Evolutionary conservation across 129 eudicot genomes (phyloP), one percentile per base, ranked within the genome.

Genomic region (Saussurea involucrata): DNA sequence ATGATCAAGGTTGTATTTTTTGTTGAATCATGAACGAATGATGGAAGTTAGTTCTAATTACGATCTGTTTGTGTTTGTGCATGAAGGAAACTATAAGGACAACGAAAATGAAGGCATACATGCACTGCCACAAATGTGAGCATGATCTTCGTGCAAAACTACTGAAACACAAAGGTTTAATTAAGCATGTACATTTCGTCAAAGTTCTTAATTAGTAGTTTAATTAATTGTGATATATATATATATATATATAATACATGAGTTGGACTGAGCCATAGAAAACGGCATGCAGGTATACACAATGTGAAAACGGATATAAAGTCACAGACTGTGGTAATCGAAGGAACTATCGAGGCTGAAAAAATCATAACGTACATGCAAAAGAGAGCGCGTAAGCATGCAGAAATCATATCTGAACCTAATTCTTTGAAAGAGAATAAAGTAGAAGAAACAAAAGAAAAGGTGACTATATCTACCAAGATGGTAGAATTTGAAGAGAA

Each of bases 121-220:
- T 94, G 85, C 98, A 94, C 8, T 91, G 98, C 55, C 83, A 87
- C 5, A 78, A 94, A 86, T 94, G 98, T 53, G 97, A 91, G 81
- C 82, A 78, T 66, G 96, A 89, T 72, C 79, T 83, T 0, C 79
- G 87, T 44, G 77, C 67, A 31, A 89, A 83, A 75, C 81, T 95
- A 33, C 86, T 91, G 31, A 81, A 82, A 81, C 97, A 95, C 86
- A 85, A 87, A 91, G 98, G 98, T 92, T 92, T 79, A 29, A 13
- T 0, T 53, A 53, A 6, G 24, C 61, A 53, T 0, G 3, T 0
- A 3, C 2, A 53, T 53, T 53, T 53, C 24, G 1, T 53, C 8
- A n/a, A 53, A 17, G 61, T 53, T 53, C 21, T 13, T 33, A 24
- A 0, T 17, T n/a, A 49, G 21, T 5, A 3, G 13, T 36, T 36